These are phyloP conservation scores for Priceomyces castillae DNA, from an alignment of 805 yeast species.

Conservation along the genomic window DNA sequence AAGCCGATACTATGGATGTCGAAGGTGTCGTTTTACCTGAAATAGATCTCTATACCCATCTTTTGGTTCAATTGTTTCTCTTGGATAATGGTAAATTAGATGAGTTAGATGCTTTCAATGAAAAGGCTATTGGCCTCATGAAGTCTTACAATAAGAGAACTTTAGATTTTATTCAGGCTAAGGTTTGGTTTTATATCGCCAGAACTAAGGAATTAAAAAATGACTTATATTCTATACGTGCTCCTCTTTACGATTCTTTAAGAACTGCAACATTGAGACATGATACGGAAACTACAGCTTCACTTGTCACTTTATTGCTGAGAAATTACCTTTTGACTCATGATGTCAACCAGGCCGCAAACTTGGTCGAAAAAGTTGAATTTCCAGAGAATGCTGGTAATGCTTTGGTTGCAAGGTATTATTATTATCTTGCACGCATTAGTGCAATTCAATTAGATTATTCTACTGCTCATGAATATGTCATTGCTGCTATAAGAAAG, in stretches of 20 bases:
- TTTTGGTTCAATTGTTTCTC: conserved; percentile 73
- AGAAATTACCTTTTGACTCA: conserved; percentile 76
- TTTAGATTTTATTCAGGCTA: conserved; percentile 82
- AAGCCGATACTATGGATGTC: conserved; percentile 28
- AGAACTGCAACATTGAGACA: conserved; percentile 90
- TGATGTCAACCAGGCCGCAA: conserved; percentile 83
- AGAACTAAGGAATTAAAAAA: conserved; percentile 67
- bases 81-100: conserved; percentile 57
- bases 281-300: conserved; percentile 88
- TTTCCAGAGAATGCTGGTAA: conserved; percentile 85
- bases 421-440: conserved; percentile 86
- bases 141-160: conserved; percentile 73
- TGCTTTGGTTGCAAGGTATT: conserved; percentile 87
- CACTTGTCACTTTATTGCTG: conserved; percentile 78
- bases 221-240: conserved; percentile 58
- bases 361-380: conserved; percentile 81
- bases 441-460: conserved; percentile 91
- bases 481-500: conserved; percentile 92
- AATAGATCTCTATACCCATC: conserved; percentile 72
- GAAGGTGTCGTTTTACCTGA: conserved; percentile 60
- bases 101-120: conserved; percentile 53
- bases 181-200: conserved; percentile 87
- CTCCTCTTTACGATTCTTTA: conserved; percentile 67
- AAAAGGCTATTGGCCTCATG: conserved; percentile 50
- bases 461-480: conserved; percentile 83